Evolutionary conservation across 2,329 filamentous ascomycete genomes (phyloP), one percentile per base, ranked within the genome.

Genomic region (Aureobasidium leucospermi): DNA sequence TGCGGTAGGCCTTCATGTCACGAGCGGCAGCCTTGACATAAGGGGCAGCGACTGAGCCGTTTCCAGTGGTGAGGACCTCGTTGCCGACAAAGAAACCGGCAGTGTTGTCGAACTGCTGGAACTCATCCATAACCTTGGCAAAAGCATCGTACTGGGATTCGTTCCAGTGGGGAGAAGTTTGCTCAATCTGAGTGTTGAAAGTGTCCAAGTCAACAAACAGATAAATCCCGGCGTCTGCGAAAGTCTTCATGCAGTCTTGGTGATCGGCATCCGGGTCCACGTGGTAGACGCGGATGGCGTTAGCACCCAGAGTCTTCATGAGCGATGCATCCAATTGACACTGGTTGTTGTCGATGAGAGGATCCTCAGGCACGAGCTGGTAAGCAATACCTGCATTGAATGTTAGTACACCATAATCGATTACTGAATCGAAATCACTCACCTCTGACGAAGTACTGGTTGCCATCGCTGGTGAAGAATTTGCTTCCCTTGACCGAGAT

Each of bases 71-170:
- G 67, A 96, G 70, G 45, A 94, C 87, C 72, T 96, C 91, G 69
- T 96, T 96, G 64, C 90, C 92, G 61, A 96, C 81, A 67, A 95
- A 93, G 72, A 94, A 88, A 47, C 89, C 90, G 10, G 90, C 84
- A 1, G 88, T 81, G 71, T 96, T 96, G 73, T 91, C 82, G 70
- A 87, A 96, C 51, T 80, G 74, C 46, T 87, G 82, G 73, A 94
- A 93, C 36, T 83, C 80, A 69, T 95, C 90, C 78, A 94, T 83
- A 65, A 92, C 88, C 55, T 80, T 79, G 47, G 81, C 76, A 73
- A 89, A 94, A 32, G 79, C 79, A 59, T 85, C 77, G 65, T 84
- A 82, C 75, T 94, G 88, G 7, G 82, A 83, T 65, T 84, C 69
- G 66, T 87, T 92, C 90, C 90, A 96, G 61, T 79, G 79, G 5